Evolutionary conservation across 2,329 filamentous ascomycete species (phyloP), one percentile per base, ranked within the genome.

Genomic region (Colletotrichum tropicale): DNA sequence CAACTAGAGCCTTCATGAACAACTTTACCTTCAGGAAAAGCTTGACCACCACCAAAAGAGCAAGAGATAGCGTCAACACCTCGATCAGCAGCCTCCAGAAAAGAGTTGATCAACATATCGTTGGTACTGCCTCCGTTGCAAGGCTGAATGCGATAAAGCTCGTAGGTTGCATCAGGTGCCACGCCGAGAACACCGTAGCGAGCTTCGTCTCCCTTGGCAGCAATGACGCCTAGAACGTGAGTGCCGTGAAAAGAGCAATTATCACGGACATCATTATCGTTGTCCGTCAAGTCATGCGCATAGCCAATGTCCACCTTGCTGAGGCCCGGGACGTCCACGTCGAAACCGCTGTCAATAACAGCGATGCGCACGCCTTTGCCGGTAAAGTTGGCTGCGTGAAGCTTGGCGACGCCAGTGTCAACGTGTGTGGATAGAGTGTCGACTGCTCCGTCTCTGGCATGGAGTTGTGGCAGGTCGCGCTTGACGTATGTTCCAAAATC

Each of bases 111-210:
- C 8, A 74, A 16, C 28, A 36, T 24, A 24, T 74, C 71, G 7
- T 43, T 80, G 74, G 10, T 74, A 43, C 61, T 64, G 12, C 30
- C 15, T n/a, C 66, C 48, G 13, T 34, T 60, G 38, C 79, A 80
- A 10, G 68, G 48, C 26, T 78, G 75, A 6, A 80, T 71, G 5
- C 79, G 77, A 26, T 80, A 80, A 66, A 79, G 74, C 38, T 77
- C 77, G 12, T 81, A 70, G 5, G 77, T 74, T 2, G 79, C 80
- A 15, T 81, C 77, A 7, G 79, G 80, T 4, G 80, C 80, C 4
- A 81, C 80, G 5, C 80, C 80, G 12, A 62, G 74, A 6, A 80
- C 48, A 12, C 79, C 78, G 48, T 80, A 82, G 0, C 75, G 77
- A 9, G 10, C 55, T 21, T 68, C 68, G 9, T 72, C 55, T 2